Conservation (phyloP, 345 rosid species). For the Boechera divaricarpa region DNA sequence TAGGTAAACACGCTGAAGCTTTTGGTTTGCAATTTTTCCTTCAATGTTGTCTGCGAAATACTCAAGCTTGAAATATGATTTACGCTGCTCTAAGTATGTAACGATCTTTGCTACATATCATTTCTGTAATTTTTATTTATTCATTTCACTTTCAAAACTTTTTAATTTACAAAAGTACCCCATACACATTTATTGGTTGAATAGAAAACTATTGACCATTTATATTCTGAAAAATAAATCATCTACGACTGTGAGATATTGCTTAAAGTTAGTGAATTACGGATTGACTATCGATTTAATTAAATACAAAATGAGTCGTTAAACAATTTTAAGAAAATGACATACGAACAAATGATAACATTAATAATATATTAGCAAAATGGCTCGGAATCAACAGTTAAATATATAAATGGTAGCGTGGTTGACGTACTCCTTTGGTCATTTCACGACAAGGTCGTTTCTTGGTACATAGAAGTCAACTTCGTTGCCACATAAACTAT, state of each 20-base stretch:
- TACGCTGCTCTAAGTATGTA: too few species aligned
- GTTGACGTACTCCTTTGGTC: constrained; percentile 31
- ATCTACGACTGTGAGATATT: neutral
- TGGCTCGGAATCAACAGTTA: constrained; percentile 2
- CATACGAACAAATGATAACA: constrained; percentile 27
- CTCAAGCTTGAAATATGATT: neutral
- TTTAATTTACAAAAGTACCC: neutral
- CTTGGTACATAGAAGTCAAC: constrained; percentile 25
- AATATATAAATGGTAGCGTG: constrained; percentile 32
- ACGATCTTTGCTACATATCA: too few species aligned
- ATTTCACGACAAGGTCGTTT: constrained; percentile 13
- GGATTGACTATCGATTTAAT: neutral
- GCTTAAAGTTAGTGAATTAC: neutral
- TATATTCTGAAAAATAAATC: neutral
- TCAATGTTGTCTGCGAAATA: neutral
- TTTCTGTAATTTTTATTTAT: too few species aligned
- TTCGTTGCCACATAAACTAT: neutral
- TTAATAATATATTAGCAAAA: constrained; percentile 3
- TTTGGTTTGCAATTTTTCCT: neutral
- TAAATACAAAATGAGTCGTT: neutral
- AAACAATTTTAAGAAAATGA: constrained; percentile 24
- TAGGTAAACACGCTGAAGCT: neutral
- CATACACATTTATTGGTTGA: neutral
- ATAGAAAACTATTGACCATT: neutral
- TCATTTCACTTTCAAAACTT: neutral